Conservation (phyloP, 805 yeast species). For the Clavispora phyllophila region DNA sequence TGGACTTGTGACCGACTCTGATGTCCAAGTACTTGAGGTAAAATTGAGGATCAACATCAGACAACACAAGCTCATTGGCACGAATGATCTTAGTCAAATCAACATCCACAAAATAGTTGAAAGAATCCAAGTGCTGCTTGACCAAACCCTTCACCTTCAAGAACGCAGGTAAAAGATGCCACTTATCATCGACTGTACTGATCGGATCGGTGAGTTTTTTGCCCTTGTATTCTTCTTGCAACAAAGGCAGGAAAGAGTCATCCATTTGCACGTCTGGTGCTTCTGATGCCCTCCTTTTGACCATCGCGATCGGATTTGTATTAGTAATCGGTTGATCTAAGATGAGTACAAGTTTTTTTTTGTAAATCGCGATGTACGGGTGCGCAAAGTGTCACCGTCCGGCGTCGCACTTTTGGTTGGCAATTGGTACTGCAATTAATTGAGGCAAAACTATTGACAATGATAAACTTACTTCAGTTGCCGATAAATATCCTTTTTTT, state of each 20-base stretch:
- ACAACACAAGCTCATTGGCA: conserved; percentile 83
- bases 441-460: neutral
- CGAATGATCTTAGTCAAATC: conserved; percentile 88
- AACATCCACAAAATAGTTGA: conserved; percentile 89
- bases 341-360: conserved; percentile 5
- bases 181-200: conserved; percentile 89
- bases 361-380: conserved; percentile 13
- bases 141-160: conserved; percentile 93
- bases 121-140: conserved; percentile 97
- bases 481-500: no score
- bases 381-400: neutral
- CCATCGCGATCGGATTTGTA: conserved; percentile 7
- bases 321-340: neutral
- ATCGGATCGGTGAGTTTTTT: conserved; percentile 82
- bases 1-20: conserved; percentile 78
- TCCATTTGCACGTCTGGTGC: conserved; percentile 24
- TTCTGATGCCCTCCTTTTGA: conserved; percentile 11
- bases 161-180: conserved; percentile 96
- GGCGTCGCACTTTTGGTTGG: no score
- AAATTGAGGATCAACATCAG: conserved; percentile 97
- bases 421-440: no score
- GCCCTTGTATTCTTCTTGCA: conserved; percentile 81
- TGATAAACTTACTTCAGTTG: neutral
- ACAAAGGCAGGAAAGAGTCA: conserved; percentile 67
- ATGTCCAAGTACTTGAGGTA: conserved; percentile 90